Base-by-base conservation (phyloP, 768 basidiomycete genomes). In the Mrakia gelida region DNA sequence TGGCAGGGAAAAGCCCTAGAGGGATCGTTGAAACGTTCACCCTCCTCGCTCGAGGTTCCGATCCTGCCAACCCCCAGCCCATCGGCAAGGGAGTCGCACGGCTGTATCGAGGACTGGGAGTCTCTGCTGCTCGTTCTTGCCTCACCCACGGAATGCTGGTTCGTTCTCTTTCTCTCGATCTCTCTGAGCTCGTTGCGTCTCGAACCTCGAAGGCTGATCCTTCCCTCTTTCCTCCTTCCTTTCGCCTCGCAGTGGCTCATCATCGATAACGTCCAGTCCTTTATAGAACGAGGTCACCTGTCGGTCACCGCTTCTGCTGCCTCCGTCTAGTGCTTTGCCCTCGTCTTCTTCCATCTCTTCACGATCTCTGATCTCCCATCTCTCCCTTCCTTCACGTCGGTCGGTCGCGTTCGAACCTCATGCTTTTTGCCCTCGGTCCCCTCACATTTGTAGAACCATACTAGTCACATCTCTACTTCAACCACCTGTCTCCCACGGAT, bases 1-100 rank as follows among this genome's bases (percentile, higher is more conserved):
- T 98, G 73, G 91, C 94, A 8, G 92, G 93, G 67, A 88, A 92
- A 80, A 87, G 86, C 73, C 89, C 90, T 79, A 90, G 92, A 75
- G 88, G 91, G 73, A 87, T 91, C 43, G 87, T 87, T 81, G 91
- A 91, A 83, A 79, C 79, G 5, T 56, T 79, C 61, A 38, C 18
- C 3, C 41, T 41, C 54, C 65, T 79, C 26, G 59, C 71, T 38
- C 43, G 45, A 15, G 79, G 79, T 3, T 49, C 68, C 8, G 78
- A 79, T 26, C 67, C 61, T 11, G 49, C 62, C 23, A 28, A 52
- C 3, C 78, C 78, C 15, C 84, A 86, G 70, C 82, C 87, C 9
- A 85, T 95, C 15, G 84, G 92, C 9, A 88, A 87, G 63, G 97
- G 97, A 34, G 85, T 97, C 67, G 87, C 90, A 49, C 88, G 94